Conservation (phyloP, 805 yeast genomes). For the Naumovozyma castellii region DNA sequence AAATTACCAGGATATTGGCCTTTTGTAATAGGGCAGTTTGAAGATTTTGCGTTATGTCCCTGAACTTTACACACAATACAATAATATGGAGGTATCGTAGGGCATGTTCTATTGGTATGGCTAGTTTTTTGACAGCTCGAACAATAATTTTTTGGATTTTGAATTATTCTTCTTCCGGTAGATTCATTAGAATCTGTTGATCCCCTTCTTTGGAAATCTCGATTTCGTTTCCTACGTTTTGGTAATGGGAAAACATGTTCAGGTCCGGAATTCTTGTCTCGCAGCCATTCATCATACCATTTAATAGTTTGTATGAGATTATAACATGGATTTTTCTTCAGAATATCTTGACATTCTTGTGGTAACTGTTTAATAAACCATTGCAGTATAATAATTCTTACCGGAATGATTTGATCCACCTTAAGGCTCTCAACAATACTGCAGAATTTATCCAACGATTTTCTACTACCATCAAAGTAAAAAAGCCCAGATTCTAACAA, state of each 20-base stretch:
- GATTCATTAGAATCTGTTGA: not conserved
- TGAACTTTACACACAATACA: no score
- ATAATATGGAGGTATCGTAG: no score
- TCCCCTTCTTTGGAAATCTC: not conserved
- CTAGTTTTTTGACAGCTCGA: no score
- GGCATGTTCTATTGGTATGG: no score
- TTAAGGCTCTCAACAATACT: not conserved
- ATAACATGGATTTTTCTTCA: not conserved
- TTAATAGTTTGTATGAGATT: not conserved
- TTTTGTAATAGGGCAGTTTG: no score
- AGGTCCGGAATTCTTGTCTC: not conserved
- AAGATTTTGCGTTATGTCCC: no score
- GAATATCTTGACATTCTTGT: not conserved
- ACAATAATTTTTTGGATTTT: no score
- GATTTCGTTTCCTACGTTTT: not conserved
- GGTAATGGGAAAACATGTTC: not conserved
- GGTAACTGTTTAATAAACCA: not conserved
- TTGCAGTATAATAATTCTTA: not conserved
- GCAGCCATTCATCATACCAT: not conserved
- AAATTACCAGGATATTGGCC: no score
- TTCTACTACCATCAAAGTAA: not conserved
- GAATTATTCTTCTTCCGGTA: no score
- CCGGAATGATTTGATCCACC: not conserved
- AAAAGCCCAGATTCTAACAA: not conserved
- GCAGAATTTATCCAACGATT: not conserved